Evolutionary conservation across 1,139 yeast genomes (phyloP).

Genomic region (Ogataea hybrid): DNA sequence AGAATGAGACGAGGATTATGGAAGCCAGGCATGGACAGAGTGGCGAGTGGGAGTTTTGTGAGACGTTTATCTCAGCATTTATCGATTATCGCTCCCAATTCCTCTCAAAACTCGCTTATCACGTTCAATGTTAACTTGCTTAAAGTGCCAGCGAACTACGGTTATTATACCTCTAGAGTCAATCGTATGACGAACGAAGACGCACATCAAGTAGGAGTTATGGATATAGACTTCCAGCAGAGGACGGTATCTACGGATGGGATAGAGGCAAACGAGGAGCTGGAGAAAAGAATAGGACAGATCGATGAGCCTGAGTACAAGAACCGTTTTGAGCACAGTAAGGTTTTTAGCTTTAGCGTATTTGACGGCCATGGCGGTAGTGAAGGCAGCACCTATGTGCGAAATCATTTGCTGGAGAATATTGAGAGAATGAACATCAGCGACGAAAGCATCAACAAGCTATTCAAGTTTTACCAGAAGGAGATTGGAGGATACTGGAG

Average conservation of each 20-base stretch:
- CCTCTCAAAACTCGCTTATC: conserved; percentile 10
- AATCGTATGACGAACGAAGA: conserved; percentile 83
- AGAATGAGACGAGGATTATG: too few species aligned
- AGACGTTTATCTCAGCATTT: conserved; percentile 17
- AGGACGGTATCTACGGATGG: conserved; percentile 1
- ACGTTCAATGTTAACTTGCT: conserved; percentile 37
- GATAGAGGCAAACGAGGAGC: conserved; percentile 9
- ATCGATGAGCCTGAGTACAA: conserved; percentile 18
- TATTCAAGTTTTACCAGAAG: conserved; percentile 51
- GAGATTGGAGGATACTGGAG: conserved; percentile 88
- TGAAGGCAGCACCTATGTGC: conserved; percentile 64
- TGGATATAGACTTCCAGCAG: conserved; percentile 10
- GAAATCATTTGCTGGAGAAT: conserved; percentile 49
- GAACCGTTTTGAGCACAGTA: conserved; percentile 11
- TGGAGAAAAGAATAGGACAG: conserved; percentile 20
- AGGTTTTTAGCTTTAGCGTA: conserved; percentile 64
- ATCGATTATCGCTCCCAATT: conserved; percentile 12
- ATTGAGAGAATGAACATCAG: conserved; percentile 48
- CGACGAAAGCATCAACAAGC: conserved; percentile 33
- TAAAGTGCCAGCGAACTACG: conserved; percentile 74
- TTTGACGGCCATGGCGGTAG: conserved; percentile 96
- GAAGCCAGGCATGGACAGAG: background rate
- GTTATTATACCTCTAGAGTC: conserved; percentile 76
- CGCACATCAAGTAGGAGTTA: conserved; percentile 41
- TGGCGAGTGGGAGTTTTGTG: conserved; percentile 3